A percentile compares a stretch with the other conserved stretches of the same genome.
Conservation (phyloP, 2,329 filamentous ascomycete genomes). For the Colletotrichum chrysophilum region DNA sequence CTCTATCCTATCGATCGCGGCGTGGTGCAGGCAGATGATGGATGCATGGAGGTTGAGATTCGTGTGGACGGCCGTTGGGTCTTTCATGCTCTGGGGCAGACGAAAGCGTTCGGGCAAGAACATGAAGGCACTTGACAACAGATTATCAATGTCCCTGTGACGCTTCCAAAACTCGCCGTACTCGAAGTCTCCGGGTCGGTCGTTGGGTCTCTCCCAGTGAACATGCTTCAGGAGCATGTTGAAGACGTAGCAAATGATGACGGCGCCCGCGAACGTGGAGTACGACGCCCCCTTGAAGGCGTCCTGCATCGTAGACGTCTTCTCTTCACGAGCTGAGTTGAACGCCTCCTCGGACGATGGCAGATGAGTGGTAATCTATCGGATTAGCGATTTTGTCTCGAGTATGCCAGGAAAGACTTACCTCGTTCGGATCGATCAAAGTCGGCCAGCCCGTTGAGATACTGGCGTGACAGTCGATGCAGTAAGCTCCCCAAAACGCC, state of each 20-base stretch:
- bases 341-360: slow-evolving; percentile 82
- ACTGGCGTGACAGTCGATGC: slow-evolving; percentile 82
- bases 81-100: slow-evolving; percentile 69
- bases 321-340: slow-evolving; percentile 66
- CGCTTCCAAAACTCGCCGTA: slow-evolving; percentile 85
- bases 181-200: slow-evolving; percentile 75
- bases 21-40: slow-evolving; percentile 87
- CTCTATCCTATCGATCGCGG: slow-evolving; percentile 83
- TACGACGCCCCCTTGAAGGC: slow-evolving; percentile 67
- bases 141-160: slow-evolving; percentile 82
- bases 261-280: slow-evolving; percentile 73
- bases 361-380: slow-evolving; percentile 77
- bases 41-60: slow-evolving; percentile 91
- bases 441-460: slow-evolving; percentile 93
- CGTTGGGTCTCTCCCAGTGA: slow-evolving; percentile 72
- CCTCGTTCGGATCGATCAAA: slow-evolving; percentile 75
- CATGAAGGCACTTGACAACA: slow-evolving; percentile 78
- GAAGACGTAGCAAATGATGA: slow-evolving; percentile 79
- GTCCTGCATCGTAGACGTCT: slow-evolving; percentile 67
- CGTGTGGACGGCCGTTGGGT: slow-evolving; percentile 78
- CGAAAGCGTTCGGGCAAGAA: slow-evolving; percentile 78
- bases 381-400: neutral
- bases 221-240: slow-evolving; percentile 83
- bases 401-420: neutral
- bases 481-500: slow-evolving; percentile 86